Evolutionary conservation across 1,139 yeast species (phyloP), one percentile per base, ranked within the genome.

Genomic region (Diutina mesorugosa): DNA sequence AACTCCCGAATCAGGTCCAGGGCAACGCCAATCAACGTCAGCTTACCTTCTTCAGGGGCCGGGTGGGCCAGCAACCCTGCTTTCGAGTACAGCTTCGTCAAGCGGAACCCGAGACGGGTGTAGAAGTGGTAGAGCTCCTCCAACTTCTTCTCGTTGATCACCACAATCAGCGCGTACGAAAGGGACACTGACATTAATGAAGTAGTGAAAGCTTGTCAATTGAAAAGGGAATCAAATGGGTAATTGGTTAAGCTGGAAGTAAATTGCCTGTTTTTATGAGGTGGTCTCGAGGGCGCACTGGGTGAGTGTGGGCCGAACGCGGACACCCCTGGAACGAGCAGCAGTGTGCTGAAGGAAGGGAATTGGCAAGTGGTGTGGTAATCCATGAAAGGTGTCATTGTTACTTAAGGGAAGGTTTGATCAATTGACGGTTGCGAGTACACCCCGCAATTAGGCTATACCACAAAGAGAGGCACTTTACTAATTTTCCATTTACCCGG

Each of bases 1-100:
- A 81, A 69, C 68, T 87, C 95, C 61, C 76, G 77, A 56, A 83
- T 64, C 0, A 90, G 85, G 61, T 84, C 88, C 59, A 74, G 75
- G 26, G 89, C 79, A 51, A 86, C 73, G 4, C 91, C 91, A 55
- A 70, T 62, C 55, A 69, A 73, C 47, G 66, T 64, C 58, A 64
- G 67, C 57, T 70, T 69, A 59, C 67, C 69, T 12, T 21, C 28
- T 12, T 16, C 29, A 7, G 29, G n/a, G 3, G 30, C 29, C 14
- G 28, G n/a, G 26, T 21, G 28, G 5, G 21, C 5, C n/a, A 12
- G n/a, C 14, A 14, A 21, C 30, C 50, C 50, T 30, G 67, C 63
- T 66, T 79, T 84, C 59, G 79, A 72, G 67, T 73, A 83, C 61
- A 72, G 77, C 62, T 82, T 82, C 56, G 83, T 76, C 48, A 82